These are phyloP conservation scores for Saururus chinensis DNA, from an alignment of 164 flowering plant species.

Conservation along the genomic window DNA sequence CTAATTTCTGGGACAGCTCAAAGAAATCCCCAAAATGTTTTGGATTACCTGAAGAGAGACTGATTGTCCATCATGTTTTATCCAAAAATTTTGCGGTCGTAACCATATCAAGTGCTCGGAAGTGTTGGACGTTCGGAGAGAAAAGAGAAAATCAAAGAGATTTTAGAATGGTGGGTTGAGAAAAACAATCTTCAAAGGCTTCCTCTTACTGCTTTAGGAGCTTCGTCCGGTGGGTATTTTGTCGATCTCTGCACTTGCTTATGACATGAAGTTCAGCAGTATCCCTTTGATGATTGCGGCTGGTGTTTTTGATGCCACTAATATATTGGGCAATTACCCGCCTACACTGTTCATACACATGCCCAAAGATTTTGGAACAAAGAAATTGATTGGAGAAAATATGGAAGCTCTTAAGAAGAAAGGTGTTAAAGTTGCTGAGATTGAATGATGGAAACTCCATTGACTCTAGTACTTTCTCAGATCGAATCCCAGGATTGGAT, in stretches of 20 bases:
- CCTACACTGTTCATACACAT: constrained; percentile 91
- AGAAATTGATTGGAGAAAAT: constrained; percentile 30
- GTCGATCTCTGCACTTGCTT: constrained; percentile 74
- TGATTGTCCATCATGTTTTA: constrained; percentile 62
- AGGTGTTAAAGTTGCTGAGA: constrained; percentile 59
- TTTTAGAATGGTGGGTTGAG: constrained; percentile 48
- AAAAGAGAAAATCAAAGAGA: constrained; percentile 41
- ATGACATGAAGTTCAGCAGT: constrained; percentile 42
- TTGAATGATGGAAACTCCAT: constrained; percentile 71
- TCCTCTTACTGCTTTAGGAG: constrained; percentile 76
- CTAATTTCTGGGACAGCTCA: constrained; percentile 79
- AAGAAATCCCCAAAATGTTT: constrained; percentile 53
- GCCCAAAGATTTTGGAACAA: constrained; percentile 72
- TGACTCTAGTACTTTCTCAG: constrained; percentile 43
- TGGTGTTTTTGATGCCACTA: constrained; percentile 48
- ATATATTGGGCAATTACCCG: constrained; percentile 46
- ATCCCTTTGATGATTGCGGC: constrained; percentile 76
- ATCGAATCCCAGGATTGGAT: constrained; percentile 59
- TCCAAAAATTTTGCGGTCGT: constrained; percentile 61
- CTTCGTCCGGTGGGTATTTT: constrained; percentile 95
- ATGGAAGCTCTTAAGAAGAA: constrained; percentile 34
- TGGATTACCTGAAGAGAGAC: constrained; percentile 91
- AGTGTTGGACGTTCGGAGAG: constrained; percentile 65
- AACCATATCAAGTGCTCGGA: constrained; percentile 57
- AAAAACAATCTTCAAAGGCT: constrained; percentile 52